Base-by-base conservation (phyloP, 306 rosid species). In the Biancaea sappan region DNA sequence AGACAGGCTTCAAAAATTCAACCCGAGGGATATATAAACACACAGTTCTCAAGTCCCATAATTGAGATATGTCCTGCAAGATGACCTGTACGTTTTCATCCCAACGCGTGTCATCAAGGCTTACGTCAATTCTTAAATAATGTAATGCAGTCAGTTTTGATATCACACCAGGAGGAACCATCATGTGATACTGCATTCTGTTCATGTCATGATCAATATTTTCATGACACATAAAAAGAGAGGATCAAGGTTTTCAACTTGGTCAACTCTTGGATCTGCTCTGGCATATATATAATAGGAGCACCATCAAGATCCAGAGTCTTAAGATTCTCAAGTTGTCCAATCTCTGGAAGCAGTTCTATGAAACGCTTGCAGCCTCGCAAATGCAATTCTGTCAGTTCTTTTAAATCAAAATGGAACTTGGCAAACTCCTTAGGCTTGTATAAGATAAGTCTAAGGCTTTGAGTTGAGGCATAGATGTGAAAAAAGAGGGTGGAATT, bases 361-460 rank as follows among this genome's bases (percentile, higher is more conserved):
- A 13, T 52, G 24, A 70, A 52, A 26, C 10, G 31, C 46, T 35
- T 11, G 15, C 74, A 70, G 0, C 24, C 15, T 14, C 18, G 35
- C 1, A 35, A 6, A 70, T 7, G 2, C 11, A 70, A 0, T 1
- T 37, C 38, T 34, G 26, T 6, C 2, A 70, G 37, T 22, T 6
- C 3, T 1, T 6, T 51, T n/a, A 75, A 75, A 5, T 7, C 8
- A 8, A 18, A 40, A 65, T 0, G 2, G 73, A 75, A 5, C 4
- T 8, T 0, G 72, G 79, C 50, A 62, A 7, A 8, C 19, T 26
- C 3, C 13, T 18, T 2, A 74, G 4, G 14, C 72, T 43, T 1
- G 79, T 64, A 53, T 19, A 50, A 1, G 79, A 74, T 12, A 74
- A 64, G 54, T 74, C 61, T 10, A 74, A 11, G 24, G 4, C 14